A percentile compares a stretch with the other conserved stretches of the same genome.
phyloP scores from a whole-genome alignment of 352 stramenopile genomes.

The Detonula confervacea region DNA sequence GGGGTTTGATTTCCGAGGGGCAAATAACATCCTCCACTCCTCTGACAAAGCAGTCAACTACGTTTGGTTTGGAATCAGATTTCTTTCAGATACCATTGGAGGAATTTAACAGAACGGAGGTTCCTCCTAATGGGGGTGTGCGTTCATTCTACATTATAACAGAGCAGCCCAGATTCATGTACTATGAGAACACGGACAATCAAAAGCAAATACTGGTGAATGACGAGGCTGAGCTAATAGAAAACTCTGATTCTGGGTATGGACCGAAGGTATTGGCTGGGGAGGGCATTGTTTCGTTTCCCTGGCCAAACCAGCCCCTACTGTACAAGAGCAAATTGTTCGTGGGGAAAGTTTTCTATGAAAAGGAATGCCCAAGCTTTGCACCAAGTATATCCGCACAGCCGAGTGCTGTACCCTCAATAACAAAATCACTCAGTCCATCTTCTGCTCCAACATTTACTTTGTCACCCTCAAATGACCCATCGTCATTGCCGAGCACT shows the following conservation, averaged over 20 bases:
- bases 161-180: not conserved
- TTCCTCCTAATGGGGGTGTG: slow-evolving; percentile 33
- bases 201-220: not conserved
- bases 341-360: slow-evolving; percentile 35
- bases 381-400: slow-evolving; percentile 18
- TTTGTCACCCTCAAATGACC: not conserved
- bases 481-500: not conserved
- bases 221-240: not conserved
- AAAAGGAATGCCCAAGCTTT: slow-evolving; percentile 23
- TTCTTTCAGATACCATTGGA: slow-evolving; percentile 28
- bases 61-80: not conserved
- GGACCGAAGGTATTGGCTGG: slow-evolving; percentile 34
- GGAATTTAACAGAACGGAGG: not conserved
- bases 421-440: not conserved
- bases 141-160: slow-evolving; percentile 47
- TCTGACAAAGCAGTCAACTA: slow-evolving; percentile 1
- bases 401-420: slow-evolving; percentile 14
- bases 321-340: slow-evolving; percentile 25
- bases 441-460: slow-evolving; percentile 8
- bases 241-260: slow-evolving; percentile 1
- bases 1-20: slow-evolving; percentile 8
- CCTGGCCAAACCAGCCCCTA: not conserved
- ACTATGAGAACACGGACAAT: not conserved
- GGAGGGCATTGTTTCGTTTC: slow-evolving; percentile 23
- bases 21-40: slow-evolving; percentile 21